Conservation (phyloP, 2,329 filamentous ascomycete genomes). For the Teratosphaeria pseudoeucalypti region DNA sequence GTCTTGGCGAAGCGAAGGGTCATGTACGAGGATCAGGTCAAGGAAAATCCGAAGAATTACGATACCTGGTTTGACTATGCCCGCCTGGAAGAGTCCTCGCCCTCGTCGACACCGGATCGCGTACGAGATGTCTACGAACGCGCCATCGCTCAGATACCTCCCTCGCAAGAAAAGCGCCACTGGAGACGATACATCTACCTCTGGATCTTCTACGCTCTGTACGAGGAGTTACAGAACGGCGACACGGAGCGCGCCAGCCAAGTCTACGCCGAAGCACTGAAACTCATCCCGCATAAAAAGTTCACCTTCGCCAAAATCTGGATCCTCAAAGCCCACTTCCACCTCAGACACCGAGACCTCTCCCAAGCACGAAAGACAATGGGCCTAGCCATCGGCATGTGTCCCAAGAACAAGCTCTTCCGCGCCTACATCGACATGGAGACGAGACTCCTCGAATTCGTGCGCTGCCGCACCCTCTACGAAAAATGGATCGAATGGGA, state of each 20-base stretch:
- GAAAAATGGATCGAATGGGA: slow-evolving; percentile 93
- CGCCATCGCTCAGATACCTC: slow-evolving; percentile 88
- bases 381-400: slow-evolving; percentile 83
- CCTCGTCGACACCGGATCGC: slow-evolving; percentile 57
- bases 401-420: slow-evolving; percentile 92
- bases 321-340: slow-evolving; percentile 87
- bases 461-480: slow-evolving; percentile 80
- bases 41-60: slow-evolving; percentile 92
- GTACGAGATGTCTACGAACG: slow-evolving; percentile 90
- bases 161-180: slow-evolving; percentile 90
- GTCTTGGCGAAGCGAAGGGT: slow-evolving; percentile 88
- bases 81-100: slow-evolving; percentile 74
- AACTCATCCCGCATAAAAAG: slow-evolving; percentile 84
- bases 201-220: slow-evolving; percentile 94
- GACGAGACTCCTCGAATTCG: slow-evolving; percentile 87
- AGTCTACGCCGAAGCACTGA: slow-evolving; percentile 81
- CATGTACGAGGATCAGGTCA: slow-evolving; percentile 88
- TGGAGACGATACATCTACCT: slow-evolving; percentile 97
- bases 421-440: slow-evolving; percentile 88
- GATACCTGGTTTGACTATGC: slow-evolving; percentile 96
- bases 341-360: slow-evolving; percentile 77
- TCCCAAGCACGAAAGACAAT: slow-evolving; percentile 75
- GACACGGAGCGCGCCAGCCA: slow-evolving; percentile 71
- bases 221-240: slow-evolving; percentile 79
- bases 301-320: slow-evolving; percentile 98